These are phyloP conservation scores for Aspergillus vadensis DNA, from an alignment of 2,329 filamentous ascomycete genomes.

Conservation along the genomic window DNA sequence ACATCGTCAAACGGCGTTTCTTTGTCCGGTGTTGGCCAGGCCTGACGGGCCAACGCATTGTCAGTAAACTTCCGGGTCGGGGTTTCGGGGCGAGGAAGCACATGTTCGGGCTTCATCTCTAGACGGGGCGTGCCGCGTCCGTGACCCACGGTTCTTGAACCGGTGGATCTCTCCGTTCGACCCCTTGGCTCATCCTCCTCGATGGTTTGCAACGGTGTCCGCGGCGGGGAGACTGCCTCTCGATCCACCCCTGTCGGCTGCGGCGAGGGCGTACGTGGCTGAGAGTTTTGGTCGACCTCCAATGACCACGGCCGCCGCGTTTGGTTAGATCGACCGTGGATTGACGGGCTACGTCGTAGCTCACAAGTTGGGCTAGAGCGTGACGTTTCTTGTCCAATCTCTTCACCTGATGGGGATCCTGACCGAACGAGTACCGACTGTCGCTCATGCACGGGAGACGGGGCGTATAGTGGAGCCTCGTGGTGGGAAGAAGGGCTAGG, in stretches of 20 bases:
- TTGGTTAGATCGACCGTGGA: conserved; percentile 38
- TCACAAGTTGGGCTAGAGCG: conserved; percentile 25
- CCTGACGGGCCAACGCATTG: conserved; percentile 33
- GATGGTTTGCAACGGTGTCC: conserved; percentile 54
- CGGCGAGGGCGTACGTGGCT: conserved; percentile 26
- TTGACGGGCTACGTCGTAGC: conserved; percentile 39
- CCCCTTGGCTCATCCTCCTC: conserved; percentile 49
- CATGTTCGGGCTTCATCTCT: conserved; percentile 45
- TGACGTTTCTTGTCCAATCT: conserved; percentile 16
- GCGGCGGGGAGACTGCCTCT: conserved; percentile 38
- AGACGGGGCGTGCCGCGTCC: conserved; percentile 34
- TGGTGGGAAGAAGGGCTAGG: conserved; percentile 13
- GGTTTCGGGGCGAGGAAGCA: conserved; percentile 34
- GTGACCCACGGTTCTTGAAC: conserved; percentile 44
- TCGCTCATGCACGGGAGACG: conserved; percentile 38
- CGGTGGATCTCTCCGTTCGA: conserved; percentile 40
- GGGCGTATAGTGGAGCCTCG: conserved; percentile 23
- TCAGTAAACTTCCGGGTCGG: conserved; percentile 38
- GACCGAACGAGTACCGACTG: conserved; percentile 51
- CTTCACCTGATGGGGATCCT: conserved; percentile 28
- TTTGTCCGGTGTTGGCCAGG: conserved; percentile 34
- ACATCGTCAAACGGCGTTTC: conserved; percentile 19
- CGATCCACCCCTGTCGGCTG: conserved; percentile 32
- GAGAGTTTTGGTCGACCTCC: conserved; percentile 30
- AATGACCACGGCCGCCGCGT: conserved; percentile 32